phyloP scores from a whole-genome alignment of 306 rosid genomes.

The Betula pendula region DNA sequence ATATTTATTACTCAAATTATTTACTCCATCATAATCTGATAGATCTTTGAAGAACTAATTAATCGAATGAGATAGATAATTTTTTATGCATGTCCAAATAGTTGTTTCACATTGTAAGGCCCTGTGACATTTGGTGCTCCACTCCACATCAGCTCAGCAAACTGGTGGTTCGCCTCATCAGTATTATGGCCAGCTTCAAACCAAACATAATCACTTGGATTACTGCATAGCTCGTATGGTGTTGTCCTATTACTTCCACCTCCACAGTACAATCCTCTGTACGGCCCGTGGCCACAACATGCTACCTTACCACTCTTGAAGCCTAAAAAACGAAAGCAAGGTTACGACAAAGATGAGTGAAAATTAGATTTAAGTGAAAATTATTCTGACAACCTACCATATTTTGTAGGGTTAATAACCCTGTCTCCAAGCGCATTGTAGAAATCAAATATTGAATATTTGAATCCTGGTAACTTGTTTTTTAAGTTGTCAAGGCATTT shows the following conservation, averaged over 20 bases:
- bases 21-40: no score
- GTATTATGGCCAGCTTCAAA: slow-evolving; percentile 38
- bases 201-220: slow-evolving; percentile 36
- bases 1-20: no score
- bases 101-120: no score
- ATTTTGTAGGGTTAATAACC: slow-evolving; percentile 25
- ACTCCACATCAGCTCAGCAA: slow-evolving; percentile 38
- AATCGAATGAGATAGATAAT: no score
- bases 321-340: not conserved
- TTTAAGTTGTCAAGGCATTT: slow-evolving; percentile 6
- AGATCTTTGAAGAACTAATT: no score
- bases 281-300: slow-evolving; percentile 48
- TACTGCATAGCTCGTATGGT: slow-evolving; percentile 27
- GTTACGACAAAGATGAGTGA: not conserved
- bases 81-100: slow-evolving; percentile 15
- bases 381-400: slow-evolving; percentile 5
- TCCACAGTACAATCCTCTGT: slow-evolving; percentile 30
- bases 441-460: slow-evolving; percentile 24
- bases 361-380: not conserved
- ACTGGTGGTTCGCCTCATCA: slow-evolving; percentile 30
- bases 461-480: slow-evolving; percentile 13
- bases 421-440: slow-evolving; percentile 5
- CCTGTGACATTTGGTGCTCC: slow-evolving; percentile 16
- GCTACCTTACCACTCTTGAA: no score
- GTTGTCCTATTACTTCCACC: slow-evolving; percentile 26